A percentile compares a stretch with the other conserved stretches of the same genome.
Conservation (phyloP, 805 yeast species). For the Candida sakaeoensis region DNA sequence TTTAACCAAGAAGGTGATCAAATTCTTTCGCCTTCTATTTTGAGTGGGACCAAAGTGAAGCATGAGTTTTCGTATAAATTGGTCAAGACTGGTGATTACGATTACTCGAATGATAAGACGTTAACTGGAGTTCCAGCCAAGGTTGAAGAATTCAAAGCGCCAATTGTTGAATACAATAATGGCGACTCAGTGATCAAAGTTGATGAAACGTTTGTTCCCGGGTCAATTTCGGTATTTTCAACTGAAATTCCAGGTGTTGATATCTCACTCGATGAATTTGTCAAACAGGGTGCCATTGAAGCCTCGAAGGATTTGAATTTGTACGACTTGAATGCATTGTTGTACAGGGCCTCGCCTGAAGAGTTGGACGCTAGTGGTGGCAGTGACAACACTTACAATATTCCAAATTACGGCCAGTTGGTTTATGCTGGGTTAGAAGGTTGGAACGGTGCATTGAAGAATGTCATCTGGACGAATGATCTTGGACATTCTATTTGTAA, state of each 20-base stretch:
- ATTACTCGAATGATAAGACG: constrained; percentile 31
- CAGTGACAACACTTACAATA: constrained; percentile 62
- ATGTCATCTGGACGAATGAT: constrained; percentile 64
- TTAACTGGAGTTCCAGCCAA: constrained; percentile 67
- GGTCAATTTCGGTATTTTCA: constrained; percentile 81
- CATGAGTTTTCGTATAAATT: constrained; percentile 58
- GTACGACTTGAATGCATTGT: constrained; percentile 67
- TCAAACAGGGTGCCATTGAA: constrained; percentile 72
- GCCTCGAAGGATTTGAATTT: constrained; percentile 62
- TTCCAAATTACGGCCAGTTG: constrained; percentile 71
- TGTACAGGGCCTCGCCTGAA: constrained; percentile 81
- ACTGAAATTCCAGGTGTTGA: constrained; percentile 70
- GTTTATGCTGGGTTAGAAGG: constrained; percentile 93
- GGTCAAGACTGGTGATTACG: constrained; percentile 47
- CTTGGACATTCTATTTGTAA: constrained; percentile 80
- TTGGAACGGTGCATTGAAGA: constrained; percentile 69
- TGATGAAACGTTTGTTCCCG: constrained; percentile 72
- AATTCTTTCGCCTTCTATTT: constrained; percentile 50
- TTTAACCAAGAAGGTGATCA: constrained; percentile 53
- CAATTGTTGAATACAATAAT: constrained; percentile 44
- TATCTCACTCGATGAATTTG: constrained; percentile 56
- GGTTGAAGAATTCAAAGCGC: constrained; percentile 49
- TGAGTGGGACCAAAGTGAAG: constrained; percentile 59
- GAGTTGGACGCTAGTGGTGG: constrained; percentile 81
- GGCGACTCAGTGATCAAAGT: constrained; percentile 52